Base-by-base conservation (phyloP, 495 filamentous ascomycete species). In the Penicillium bovifimosum region DNA sequence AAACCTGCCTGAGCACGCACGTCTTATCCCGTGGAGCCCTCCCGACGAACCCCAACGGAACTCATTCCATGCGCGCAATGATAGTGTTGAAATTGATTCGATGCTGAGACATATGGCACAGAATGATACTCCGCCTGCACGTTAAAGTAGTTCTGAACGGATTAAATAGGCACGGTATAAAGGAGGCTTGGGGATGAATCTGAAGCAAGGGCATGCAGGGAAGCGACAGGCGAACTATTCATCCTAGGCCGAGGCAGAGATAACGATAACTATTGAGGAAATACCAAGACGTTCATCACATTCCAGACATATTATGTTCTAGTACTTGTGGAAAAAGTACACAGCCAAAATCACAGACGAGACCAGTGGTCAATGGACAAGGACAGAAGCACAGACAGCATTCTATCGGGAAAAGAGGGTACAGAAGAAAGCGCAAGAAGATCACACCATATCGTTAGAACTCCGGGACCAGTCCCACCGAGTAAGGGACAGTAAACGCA, bases 371-470 rank as follows among this genome's bases (percentile, higher is more conserved):
- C 51, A 57, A 54, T 33, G 40, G 26, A 53, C 38, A 45, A 35
- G 34, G 48, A 41, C 29, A 50, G 48, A 50, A 50, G 48, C 48
- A 42, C 36, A 34, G 29, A 2, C 20, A 48, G 46, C 46, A 31
- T 50, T 50, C 48, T 42, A 34, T 50, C 48, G 16, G 13, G 27
- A 39, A 38, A 44, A 31, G 38, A 52, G 39, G 41, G 29, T 36
- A 50, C 20, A 26, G 24, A 57, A 59, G 38, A 41, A 54, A 18
- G 51, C 33, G 46, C 33, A 47, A 54, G 41, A 45, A 52, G 39
- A 64, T 58, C 61, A 61, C 58, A 59, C 54, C 58, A 58, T 54
- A 64, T 62, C 46, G 47, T 47, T 46, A 54, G 36, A 59, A 61
- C 63, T 58, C 59, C 57, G 41, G 43, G 44, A 53, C 52, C 55